Conservation (phyloP, 2,329 filamentous ascomycete genomes). For the Aspergillus brasiliensis region DNA sequence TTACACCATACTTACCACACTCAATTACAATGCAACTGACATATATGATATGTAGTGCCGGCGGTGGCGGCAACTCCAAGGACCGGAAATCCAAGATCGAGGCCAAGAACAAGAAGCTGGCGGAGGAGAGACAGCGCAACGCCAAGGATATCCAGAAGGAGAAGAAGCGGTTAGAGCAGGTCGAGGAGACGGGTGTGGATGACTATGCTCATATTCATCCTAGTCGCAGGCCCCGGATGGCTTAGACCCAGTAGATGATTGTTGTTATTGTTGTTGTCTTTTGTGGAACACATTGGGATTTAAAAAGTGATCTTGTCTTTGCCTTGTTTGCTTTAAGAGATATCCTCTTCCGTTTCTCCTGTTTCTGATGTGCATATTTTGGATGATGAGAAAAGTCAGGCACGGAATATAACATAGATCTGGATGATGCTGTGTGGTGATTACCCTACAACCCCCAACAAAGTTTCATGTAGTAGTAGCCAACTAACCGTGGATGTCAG, state of each 20-base stretch:
- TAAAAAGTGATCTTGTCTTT: not conserved
- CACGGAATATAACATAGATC: slow-evolving; percentile 10
- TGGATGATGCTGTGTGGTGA: not conserved
- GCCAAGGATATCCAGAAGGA: slow-evolving; percentile 52
- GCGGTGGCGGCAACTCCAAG: slow-evolving; percentile 77
- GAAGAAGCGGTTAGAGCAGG: slow-evolving; percentile 37
- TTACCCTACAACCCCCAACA: not conserved
- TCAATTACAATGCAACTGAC: not conserved
- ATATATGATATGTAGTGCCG: slow-evolving; percentile 58
- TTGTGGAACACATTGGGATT: not conserved
- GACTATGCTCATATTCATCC: slow-evolving; percentile 46
- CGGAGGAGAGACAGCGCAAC: slow-evolving; percentile 64
- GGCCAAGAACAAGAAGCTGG: slow-evolving; percentile 82
- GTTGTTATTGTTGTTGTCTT: not conserved
- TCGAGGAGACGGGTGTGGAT: slow-evolving; percentile 21
- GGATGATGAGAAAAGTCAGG: slow-evolving; percentile 7
- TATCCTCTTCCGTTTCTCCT: slow-evolving; percentile 21
- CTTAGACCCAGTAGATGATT: slow-evolving; percentile 9
- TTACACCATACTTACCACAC: slow-evolving; percentile 23
- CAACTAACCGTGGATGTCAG: too few relatives aligned
- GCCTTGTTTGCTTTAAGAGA: slow-evolving; percentile 15
- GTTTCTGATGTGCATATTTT: slow-evolving; percentile 14
- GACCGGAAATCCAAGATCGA: slow-evolving; percentile 74
- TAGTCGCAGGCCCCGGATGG: slow-evolving; percentile 45
- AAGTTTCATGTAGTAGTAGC: too few relatives aligned